Base-by-base conservation (phyloP, 164 flowering plant species). In the Aristolochia contorta region DNA sequence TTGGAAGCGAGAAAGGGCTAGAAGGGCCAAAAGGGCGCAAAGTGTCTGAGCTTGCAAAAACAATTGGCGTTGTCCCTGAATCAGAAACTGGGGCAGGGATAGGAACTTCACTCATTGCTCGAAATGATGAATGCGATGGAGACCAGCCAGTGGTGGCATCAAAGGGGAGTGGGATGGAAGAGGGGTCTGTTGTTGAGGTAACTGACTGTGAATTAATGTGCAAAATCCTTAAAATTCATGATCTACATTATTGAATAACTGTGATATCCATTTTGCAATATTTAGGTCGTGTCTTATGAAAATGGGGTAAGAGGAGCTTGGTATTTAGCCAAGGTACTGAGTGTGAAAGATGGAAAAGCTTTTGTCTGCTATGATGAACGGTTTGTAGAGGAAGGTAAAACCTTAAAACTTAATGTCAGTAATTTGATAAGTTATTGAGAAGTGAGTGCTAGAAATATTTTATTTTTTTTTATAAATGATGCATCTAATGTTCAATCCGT, bases 121-220 rank as follows among this genome's bases (percentile, higher is more conserved):
- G 53, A 25, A 67, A 51, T 65, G 67, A 62, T 22, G 32, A 52
- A 43, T 70, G 51, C 52, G 74, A 62, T 53, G 52, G 49, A 32
- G 21, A 54, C 60, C 56, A 63, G 18, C 41, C 59, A 22, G 61
- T 21, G n/a, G 78, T 62, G 18, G 22, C 64, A 41, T 46, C 54
- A 16, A 60, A 65, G 32, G 84, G 71, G 41, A 71, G 67, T 43
- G 37, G 24, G 67, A 81, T 90, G 51, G 69, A 64, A 66, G 94
- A 84, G 75, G 92, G 91, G 49, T 84, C 89, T 30, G 59, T 51
- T 71, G 92, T 93, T 20, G 99, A 93, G 96, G 99, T 89, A 18
- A 64, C 79, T 67, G 32, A 0, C 43, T 37, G 1, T 37, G 43
- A 37, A 6, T 10, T 48, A 20, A 27, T 15, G 43, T 22, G 19